Percentiles rank a stretch among this genome's conserved stretches.
phyloP scores from a whole-genome alignment of 2,329 filamentous ascomycete species.

The Pseudocercospora fijiensis region DNA sequence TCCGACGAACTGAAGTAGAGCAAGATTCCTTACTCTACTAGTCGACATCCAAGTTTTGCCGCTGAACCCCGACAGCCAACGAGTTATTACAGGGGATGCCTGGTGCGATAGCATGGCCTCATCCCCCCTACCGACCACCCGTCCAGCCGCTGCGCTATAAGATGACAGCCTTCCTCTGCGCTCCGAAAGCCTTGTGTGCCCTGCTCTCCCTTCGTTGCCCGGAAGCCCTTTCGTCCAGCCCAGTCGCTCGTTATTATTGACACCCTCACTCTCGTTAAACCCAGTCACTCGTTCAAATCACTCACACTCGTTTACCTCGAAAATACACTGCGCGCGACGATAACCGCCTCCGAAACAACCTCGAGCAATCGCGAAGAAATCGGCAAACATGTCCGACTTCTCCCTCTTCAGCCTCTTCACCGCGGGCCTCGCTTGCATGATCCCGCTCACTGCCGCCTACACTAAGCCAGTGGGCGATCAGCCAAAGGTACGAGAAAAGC shows the following conservation, averaged over 20 bases:
- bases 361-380: slow-evolving; percentile 5
- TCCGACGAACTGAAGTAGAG: too few species aligned
- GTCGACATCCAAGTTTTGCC: too few species aligned
- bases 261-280: slow-evolving; percentile 33
- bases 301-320: slow-evolving; percentile 25
- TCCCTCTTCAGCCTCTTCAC: slow-evolving; percentile 54
- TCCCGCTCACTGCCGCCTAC: slow-evolving; percentile 51
- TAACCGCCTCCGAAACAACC: not conserved
- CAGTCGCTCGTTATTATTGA: too few species aligned
- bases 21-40: too few species aligned
- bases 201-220: slow-evolving; percentile 13
- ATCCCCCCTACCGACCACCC: not conserved
- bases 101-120: not conserved
- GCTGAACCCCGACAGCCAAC: too few species aligned
- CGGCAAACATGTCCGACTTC: slow-evolving; percentile 31
- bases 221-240: slow-evolving; percentile 32
- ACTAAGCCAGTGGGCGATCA: slow-evolving; percentile 34
- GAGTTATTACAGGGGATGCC: too few species aligned
- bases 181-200: slow-evolving; percentile 4
- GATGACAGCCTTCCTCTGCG: not conserved
- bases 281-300: slow-evolving; percentile 34
- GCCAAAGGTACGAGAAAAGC: slow-evolving; percentile 26
- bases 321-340: not conserved
- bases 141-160: slow-evolving; percentile 9
- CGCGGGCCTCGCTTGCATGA: slow-evolving; percentile 52